Conservation (phyloP, 352 stramenopile species). For the Globisporangium echinulatum region DNA sequence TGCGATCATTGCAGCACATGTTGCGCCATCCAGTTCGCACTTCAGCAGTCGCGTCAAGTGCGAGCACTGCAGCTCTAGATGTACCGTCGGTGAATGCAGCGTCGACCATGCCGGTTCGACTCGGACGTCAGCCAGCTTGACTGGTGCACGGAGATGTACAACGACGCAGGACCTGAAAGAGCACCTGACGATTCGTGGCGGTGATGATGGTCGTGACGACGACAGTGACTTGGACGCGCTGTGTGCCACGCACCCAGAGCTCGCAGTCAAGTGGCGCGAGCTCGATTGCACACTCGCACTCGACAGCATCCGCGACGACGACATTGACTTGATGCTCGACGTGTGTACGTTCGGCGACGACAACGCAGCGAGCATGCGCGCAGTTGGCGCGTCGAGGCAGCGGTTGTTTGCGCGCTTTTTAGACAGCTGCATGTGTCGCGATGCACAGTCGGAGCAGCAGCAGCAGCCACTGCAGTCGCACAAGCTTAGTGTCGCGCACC, state of each 20-base stretch:
- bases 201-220: constrained; percentile 15
- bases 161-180: constrained; percentile 23
- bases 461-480: constrained; percentile 5
- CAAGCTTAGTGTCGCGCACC: constrained; percentile 18
- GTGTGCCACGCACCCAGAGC: constrained; percentile 19
- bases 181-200: constrained; percentile 13
- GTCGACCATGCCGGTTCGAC: no score
- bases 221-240: constrained; percentile 18
- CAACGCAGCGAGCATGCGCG: not conserved
- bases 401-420: constrained; percentile 30
- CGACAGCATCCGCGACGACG: constrained; percentile 26
- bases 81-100: no score
- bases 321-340: constrained; percentile 44
- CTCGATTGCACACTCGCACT: constrained; percentile 14
- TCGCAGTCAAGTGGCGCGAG: constrained; percentile 29
- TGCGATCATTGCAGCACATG: no score
- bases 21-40: no score
- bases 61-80: no score
- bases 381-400: constrained; percentile 20
- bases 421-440: not conserved
- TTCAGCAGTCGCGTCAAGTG: no score
- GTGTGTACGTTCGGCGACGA: constrained; percentile 11
- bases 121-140: no score
- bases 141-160: no score
- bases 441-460: not conserved